These are phyloP conservation scores for Scheffersomyces cryptocercus DNA, from an alignment of 1,139 yeast genomes.

Conservation along the genomic window DNA sequence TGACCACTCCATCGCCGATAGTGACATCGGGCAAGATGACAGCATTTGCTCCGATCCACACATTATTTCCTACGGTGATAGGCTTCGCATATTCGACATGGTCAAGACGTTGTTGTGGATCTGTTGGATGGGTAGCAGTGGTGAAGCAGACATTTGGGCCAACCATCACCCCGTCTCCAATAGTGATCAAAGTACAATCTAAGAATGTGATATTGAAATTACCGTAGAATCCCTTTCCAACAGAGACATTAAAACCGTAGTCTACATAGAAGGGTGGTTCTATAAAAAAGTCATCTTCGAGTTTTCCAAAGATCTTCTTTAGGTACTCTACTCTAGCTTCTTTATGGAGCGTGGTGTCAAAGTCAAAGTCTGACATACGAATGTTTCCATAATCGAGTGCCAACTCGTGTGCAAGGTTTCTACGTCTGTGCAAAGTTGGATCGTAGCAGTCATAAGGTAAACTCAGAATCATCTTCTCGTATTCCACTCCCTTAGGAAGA, in stretches of 20 bases:
- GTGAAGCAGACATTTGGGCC: conserved; percentile 66
- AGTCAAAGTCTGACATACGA: conserved; percentile 37
- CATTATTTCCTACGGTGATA: conserved; percentile 59
- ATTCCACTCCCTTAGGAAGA: conserved; percentile 44
- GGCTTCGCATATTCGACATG: conserved; percentile 57
- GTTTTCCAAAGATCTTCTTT: conserved; percentile 44
- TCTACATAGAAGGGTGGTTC: conserved; percentile 60
- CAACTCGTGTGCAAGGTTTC: conserved; percentile 31
- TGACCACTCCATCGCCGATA: conserved; percentile 61
- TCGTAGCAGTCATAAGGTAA: conserved; percentile 34
- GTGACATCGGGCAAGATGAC: conserved; percentile 65
- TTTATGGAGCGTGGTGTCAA: conserved; percentile 25
- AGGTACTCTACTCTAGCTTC: conserved; percentile 39
- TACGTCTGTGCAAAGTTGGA: conserved; percentile 22
- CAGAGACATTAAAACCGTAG: conserved; percentile 54
- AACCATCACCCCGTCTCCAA: conserved; percentile 60
- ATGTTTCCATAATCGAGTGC: conserved; percentile 41
- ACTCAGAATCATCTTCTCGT: conserved; percentile 44
- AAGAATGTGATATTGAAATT: conserved; percentile 57
- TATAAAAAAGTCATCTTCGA: conserved; percentile 38
- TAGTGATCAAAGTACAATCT: conserved; percentile 60
- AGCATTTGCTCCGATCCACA: conserved; percentile 64
- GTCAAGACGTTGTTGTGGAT: conserved; percentile 44
- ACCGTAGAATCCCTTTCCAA: conserved; percentile 54
- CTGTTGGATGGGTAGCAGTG: conserved; percentile 66